Percentiles rank a stretch among this genome's conserved stretches.
These are phyloP conservation scores for Ganoderma lingzhi DNA, from an alignment of 1,284 basidiomycete species.

Conservation along the genomic window DNA sequence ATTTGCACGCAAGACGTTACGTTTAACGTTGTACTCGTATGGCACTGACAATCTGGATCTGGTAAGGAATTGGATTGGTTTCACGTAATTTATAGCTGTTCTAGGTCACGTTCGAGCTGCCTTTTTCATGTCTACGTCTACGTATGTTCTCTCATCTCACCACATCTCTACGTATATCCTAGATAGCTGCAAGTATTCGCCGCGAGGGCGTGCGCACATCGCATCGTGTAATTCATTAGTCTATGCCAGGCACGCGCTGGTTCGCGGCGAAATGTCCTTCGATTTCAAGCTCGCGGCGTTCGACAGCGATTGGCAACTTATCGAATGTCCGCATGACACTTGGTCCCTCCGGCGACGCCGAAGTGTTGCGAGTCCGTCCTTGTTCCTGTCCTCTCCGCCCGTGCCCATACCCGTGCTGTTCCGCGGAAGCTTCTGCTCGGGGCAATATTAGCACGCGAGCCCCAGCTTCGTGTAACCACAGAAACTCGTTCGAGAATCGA, in stretches of 20 bases:
- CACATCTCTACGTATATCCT: constrained; percentile 18
- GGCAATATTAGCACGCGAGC: neutral
- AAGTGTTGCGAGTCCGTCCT: constrained; percentile 15
- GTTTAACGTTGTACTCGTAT: constrained; percentile 3
- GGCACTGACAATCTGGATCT: constrained; percentile 2
- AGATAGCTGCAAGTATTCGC: constrained; percentile 25
- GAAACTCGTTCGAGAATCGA: constrained; percentile 26
- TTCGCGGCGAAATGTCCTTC: neutral
- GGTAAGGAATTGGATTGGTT: constrained; percentile 3
- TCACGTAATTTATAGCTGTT: constrained; percentile 25
- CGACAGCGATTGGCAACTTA: constrained; percentile 18
- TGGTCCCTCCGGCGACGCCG: constrained; percentile 22
- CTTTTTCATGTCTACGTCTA: constrained; percentile 12
- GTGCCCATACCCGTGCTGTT: constrained; percentile 12
- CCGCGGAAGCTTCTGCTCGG: constrained; percentile 28
- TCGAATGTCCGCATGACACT: constrained; percentile 4
- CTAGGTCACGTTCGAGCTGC: constrained; percentile 16
- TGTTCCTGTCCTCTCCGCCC: constrained; percentile 16
- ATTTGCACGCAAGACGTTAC: constrained; percentile 6
- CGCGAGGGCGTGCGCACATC: constrained; percentile 19
- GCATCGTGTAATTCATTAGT: constrained; percentile 25
- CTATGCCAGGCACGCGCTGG: constrained; percentile 13
- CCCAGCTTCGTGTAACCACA: constrained; percentile 32
- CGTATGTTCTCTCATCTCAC: constrained; percentile 8
- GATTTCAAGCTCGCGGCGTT: neutral